Evolutionary conservation across 495 filamentous ascomycete genomes (phyloP), one percentile per base, ranked within the genome.

Genomic region (Talaromyces proteolyticus): DNA sequence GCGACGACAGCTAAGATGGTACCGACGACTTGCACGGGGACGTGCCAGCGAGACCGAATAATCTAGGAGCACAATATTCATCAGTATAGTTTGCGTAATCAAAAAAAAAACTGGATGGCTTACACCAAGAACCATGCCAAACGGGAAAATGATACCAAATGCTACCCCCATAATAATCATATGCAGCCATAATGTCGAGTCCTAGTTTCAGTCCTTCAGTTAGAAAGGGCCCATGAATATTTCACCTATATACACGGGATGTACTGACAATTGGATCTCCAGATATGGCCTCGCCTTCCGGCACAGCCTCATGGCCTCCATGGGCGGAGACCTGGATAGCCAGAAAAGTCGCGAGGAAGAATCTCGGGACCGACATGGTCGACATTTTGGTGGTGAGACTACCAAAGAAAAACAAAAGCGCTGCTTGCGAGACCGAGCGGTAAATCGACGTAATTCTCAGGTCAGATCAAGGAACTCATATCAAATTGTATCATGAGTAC

Each of bases 81-180:
- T 37, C 11, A 51, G 24, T 18, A 16, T 37, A 16, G 6, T 36
- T 36, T 24, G 11, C 26, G 25, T 16, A 11, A 19, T 17, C 11
- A 26, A 17, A 17, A 42, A 18, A 3, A 34, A 47, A 47, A 16
- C 6, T 29, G 46, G 25, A 55, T 42, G n/a, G 72, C 82, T 54
- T 80, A 92, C 87, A 26, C 93, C 92, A 10, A 97, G 73, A 26
- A 98, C 92, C 92, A 98, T 96, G 42, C 94, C 93, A 18, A 89
- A 72, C 7, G 93, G 93, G 58, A 97, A 96, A 37, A 97, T 77
- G 42, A 97, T 68, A 47, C 93, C 93, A 76, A 94, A 97, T 21
- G 89, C 76, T 22, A 89, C 56, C 51, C 84, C 84, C 78, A 95
- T 91, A n/a, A 94, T 61, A 49, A 94, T 76, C 57, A 98, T 96